phyloP scores from a whole-genome alignment of 768 basidiomycete species.

The Pulveroboletus sp. region DNA sequence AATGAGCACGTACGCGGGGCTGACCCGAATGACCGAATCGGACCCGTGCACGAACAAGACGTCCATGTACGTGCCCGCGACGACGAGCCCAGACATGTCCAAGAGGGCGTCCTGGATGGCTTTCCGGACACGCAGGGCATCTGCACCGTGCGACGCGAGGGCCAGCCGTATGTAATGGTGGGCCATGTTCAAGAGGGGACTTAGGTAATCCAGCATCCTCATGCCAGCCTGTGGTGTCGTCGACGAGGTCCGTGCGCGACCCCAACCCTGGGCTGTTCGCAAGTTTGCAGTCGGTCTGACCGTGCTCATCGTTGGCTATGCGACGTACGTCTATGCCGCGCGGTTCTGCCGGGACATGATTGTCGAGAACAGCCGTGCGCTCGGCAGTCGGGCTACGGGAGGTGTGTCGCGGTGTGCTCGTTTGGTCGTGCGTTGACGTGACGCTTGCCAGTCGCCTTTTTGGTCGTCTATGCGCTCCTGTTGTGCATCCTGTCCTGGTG shows the following conservation, averaged over 20 bases:
- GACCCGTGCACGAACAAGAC: conserved; percentile 47
- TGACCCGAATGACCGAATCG: conserved; percentile 23
- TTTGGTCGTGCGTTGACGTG: conserved; percentile 1
- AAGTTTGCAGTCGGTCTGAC: conserved; percentile 67
- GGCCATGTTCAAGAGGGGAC: too few species aligned
- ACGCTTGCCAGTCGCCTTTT: conserved; percentile 52
- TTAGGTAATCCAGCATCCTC: conserved; percentile 22
- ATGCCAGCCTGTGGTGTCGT: conserved; percentile 48
- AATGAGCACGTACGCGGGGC: conserved; percentile 13
- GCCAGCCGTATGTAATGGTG: conserved; percentile 24
- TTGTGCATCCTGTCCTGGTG: conserved; percentile 76
- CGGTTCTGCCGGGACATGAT: conserved; percentile 73
- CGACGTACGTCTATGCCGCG: conserved; percentile 76
- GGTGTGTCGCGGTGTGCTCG: conserved; percentile 54
- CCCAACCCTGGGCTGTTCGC: conserved; percentile 72
- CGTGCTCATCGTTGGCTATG: conserved; percentile 60
- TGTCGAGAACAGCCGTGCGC: conserved; percentile 37
- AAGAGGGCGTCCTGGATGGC: conserved; percentile 52
- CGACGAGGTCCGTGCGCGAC: conserved; percentile 45
- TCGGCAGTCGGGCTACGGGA: conserved; percentile 53
- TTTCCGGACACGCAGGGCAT: conserved; percentile 50
- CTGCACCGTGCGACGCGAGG: conserved; percentile 28
- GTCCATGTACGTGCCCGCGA: conserved; percentile 53
- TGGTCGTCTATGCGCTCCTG: conserved; percentile 62
- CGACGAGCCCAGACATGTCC: conserved; percentile 54